Percentiles rank a stretch among this genome's conserved stretches.
Conservation (phyloP, 495 filamentous ascomycete genomes). For the Polyplosphaeria fusca region DNA sequence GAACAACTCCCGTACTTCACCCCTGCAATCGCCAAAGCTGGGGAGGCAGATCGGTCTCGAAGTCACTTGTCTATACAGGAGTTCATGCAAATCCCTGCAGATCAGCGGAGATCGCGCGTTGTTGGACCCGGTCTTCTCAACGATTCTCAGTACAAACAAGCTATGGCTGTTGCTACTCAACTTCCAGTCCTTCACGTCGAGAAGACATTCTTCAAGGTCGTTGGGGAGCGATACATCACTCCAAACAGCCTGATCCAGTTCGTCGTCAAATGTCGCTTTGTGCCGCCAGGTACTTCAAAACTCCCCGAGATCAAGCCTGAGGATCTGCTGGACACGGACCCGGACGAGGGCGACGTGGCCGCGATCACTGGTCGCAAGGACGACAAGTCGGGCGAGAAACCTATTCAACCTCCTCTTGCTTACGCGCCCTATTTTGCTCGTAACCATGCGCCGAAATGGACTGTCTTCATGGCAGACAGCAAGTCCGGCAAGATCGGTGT, state of each 20-base stretch:
- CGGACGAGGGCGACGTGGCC: slow-evolving; percentile 87
- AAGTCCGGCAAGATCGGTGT: slow-evolving; percentile 94
- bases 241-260: slow-evolving; percentile 91
- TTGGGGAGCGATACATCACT: slow-evolving; percentile 86
- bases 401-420: slow-evolving; percentile 74
- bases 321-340: slow-evolving; percentile 87
- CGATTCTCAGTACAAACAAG: slow-evolving; percentile 71
- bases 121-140: slow-evolving; percentile 69
- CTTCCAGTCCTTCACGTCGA: slow-evolving; percentile 80
- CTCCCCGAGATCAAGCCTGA: slow-evolving; percentile 68
- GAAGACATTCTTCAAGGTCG: slow-evolving; percentile 97
- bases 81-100: slow-evolving; percentile 79
- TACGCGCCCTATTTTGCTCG: slow-evolving; percentile 85
- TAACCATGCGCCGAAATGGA: slow-evolving; percentile 86
- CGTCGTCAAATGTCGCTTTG: slow-evolving; percentile 89
- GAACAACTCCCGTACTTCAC: slow-evolving; percentile 91
- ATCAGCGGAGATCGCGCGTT: slow-evolving; percentile 64
- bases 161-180: slow-evolving; percentile 71
- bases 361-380: slow-evolving; percentile 77
- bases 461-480: slow-evolving; percentile 87
- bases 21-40: slow-evolving; percentile 63
- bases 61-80: slow-evolving; percentile 75
- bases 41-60: slow-evolving; percentile 71
- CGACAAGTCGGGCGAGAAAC: slow-evolving; percentile 59
- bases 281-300: slow-evolving; percentile 75